Evolutionary conservation across 768 basidiomycete species (phyloP).

Genomic region (Leccinum subgranulosum): DNA sequence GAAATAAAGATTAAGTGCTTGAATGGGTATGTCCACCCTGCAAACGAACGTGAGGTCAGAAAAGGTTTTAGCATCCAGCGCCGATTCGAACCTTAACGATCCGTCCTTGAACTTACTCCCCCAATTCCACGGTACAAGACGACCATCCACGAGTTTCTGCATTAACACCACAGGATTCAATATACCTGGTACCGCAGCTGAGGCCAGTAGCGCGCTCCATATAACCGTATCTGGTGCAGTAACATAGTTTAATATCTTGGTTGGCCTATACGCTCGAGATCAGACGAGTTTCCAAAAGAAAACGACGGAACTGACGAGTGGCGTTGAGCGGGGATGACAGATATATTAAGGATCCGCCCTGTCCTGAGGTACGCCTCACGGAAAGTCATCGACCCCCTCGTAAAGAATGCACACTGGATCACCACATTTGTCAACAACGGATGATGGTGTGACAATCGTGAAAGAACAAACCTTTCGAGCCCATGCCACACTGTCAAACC

Average conservation of each 20-base stretch:
- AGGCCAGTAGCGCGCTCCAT: slow-evolving; percentile 79
- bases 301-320: slow-evolving; percentile 59
- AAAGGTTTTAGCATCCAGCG: neutral
- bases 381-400: slow-evolving; percentile 92
- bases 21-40: slow-evolving; percentile 93
- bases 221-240: slow-evolving; percentile 92
- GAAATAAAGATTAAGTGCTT: slow-evolving; percentile 84
- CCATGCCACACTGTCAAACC: slow-evolving; percentile 90
- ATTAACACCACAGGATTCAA: slow-evolving; percentile 93
- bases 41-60: neutral
- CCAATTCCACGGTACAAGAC: slow-evolving; percentile 89
- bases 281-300: slow-evolving; percentile 2
- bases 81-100: slow-evolving; percentile 60
- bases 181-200: slow-evolving; percentile 94
- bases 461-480: slow-evolving; percentile 68
- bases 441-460: neutral
- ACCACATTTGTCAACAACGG: neutral
- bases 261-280: slow-evolving; percentile 55
- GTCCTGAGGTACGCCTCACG: slow-evolving; percentile 91
- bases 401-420: slow-evolving; percentile 79
- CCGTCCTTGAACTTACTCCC: slow-evolving; percentile 94
- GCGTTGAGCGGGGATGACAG: slow-evolving; percentile 85
- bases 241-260: slow-evolving; percentile 92
- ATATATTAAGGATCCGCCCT: slow-evolving; percentile 90
- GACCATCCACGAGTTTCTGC: slow-evolving; percentile 82